Evolutionary conservation across 1,284 basidiomycete species (phyloP), one percentile per base, ranked within the genome.

Genomic region (Volvariella volvacea): DNA sequence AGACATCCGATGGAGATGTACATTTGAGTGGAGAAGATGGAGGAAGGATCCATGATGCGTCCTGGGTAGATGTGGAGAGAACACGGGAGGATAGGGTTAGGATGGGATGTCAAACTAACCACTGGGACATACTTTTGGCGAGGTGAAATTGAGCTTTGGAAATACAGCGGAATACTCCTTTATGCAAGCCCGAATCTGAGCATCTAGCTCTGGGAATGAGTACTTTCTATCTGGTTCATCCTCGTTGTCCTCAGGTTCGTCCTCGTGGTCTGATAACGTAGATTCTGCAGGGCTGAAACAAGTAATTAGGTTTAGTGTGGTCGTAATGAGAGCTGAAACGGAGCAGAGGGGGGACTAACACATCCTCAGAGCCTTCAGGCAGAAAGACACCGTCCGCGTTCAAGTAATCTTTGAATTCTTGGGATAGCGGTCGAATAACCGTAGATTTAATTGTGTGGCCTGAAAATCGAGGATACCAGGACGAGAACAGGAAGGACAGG

Each of bases 111-210:
- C 4, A 4, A 16, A 14, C 15, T 22, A n/a, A n/a, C n/a, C n/a
- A n/a, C n/a, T n/a, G n/a, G n/a, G 42, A 28, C 71, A 43, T 52
- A 89, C 92, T 67, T 85, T 84, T 21, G 92, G 92, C 14, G 88
- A 84, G 2, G 92, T 91, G 68, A 93, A 95, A 58, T 95, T 96
- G 42, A 96, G 76, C 62, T 99, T 99, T 0, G 95, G 93, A 57
- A 99, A 98, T 6, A 96, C 85, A 2, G 87, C 83, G 1, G 80
- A 86, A 51, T 92, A 94, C 46, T 77, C 66, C 20, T 64, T 55
- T 10, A 98, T 70, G n/a, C 75, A 78, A 6, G 67, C 59, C 39
- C 88, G 69, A 50, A 98, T 94, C 48, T 71, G 69, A 4, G 66
- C 64, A 55, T 94, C 92, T 15, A 97, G 66, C 45, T 83, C 80